phyloP scores from a whole-genome alignment of 106 monocot species.

The Alisma plantagoaquatica region DNA sequence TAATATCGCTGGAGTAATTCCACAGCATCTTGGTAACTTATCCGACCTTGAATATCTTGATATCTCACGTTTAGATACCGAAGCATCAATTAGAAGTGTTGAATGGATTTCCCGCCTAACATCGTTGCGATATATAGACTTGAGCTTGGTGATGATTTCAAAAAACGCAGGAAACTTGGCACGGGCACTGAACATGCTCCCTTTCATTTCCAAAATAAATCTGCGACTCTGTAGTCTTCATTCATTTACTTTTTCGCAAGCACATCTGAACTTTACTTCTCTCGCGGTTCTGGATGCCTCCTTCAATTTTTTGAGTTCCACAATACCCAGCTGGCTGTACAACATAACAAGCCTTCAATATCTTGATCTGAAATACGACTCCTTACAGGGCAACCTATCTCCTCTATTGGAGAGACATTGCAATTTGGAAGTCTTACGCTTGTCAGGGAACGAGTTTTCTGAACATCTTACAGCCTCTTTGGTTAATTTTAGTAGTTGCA shows the following conservation, averaged over 20 bases:
- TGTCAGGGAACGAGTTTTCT: slow-evolving; percentile 1
- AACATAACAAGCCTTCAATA: slow-evolving; percentile 6
- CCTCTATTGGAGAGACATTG: too few species aligned
- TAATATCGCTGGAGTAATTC: slow-evolving; percentile 13
- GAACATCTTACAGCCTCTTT: not conserved
- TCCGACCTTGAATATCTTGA: slow-evolving; percentile 15
- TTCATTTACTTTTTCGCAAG: not conserved
- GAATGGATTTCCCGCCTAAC: slow-evolving; percentile 16
- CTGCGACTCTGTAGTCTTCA: not conserved
- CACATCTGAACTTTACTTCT: slow-evolving; percentile 7
- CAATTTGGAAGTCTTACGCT: not conserved
- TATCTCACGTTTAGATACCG: slow-evolving; percentile 6
- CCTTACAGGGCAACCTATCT: too few species aligned
- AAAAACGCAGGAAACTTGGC: not conserved
- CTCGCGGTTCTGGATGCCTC: slow-evolving; percentile 7
- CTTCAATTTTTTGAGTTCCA: slow-evolving; percentile 4
- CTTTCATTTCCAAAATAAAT: slow-evolving; percentile 4
- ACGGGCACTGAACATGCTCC: slow-evolving; percentile 1
- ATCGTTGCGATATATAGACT: slow-evolving; percentile 6
- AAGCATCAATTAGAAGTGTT: slow-evolving; percentile 1
- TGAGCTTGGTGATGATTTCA: slow-evolving; percentile 9
- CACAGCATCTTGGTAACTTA: slow-evolving; percentile 17
- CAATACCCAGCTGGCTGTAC: slow-evolving; percentile 8
- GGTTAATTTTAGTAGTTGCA: too few species aligned
- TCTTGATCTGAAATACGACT: not conserved